Percentiles rank a stretch among this genome's conserved stretches.
Conservation (phyloP, 2,329 filamentous ascomycete genomes). For the Cryphonectria naterciae region DNA sequence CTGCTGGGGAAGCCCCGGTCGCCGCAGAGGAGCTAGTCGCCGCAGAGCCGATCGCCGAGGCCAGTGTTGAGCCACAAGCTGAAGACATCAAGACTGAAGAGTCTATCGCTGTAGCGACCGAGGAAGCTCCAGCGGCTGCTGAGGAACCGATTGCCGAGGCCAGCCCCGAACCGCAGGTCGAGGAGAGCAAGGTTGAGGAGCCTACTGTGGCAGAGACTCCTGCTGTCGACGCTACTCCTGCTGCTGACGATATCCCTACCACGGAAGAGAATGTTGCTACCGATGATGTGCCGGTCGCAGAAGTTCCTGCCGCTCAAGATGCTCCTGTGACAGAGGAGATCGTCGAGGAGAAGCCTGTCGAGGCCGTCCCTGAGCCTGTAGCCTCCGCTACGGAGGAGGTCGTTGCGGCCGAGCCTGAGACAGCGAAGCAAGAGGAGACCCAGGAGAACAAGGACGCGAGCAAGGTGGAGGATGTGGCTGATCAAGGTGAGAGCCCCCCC, state of each 20-base stretch:
- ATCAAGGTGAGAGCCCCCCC: constrained; percentile 28
- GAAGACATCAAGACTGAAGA: not conserved
- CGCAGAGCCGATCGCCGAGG: constrained; percentile 8
- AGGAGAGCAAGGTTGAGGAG: constrained; percentile 25
- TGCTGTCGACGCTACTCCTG: constrained; percentile 16
- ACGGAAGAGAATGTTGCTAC: constrained; percentile 22
- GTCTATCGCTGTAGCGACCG: not conserved
- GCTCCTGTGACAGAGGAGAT: constrained; percentile 14
- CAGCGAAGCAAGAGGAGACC: constrained; percentile 7
- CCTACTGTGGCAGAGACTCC: constrained; percentile 26
- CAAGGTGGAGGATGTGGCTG: constrained; percentile 15
- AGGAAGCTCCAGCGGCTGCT: not conserved
- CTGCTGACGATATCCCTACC: constrained; percentile 23
- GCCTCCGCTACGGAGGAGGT: not conserved
- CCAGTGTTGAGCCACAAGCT: not conserved
- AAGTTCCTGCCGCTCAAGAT: constrained; percentile 10
- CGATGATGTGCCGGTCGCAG: constrained; percentile 19
- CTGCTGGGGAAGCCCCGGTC: constrained; percentile 11
- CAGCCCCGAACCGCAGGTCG: constrained; percentile 11
- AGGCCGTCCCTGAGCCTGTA: constrained; percentile 9
- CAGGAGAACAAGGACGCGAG: constrained; percentile 8
- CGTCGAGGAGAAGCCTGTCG: constrained; percentile 15
- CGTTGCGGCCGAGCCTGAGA: constrained; percentile 7
- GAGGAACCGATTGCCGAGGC: constrained; percentile 1
- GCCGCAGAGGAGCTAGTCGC: constrained; percentile 15